Base-by-base conservation (phyloP, 805 yeast genomes). In the Vanderwaltozyma polyspora region DNA sequence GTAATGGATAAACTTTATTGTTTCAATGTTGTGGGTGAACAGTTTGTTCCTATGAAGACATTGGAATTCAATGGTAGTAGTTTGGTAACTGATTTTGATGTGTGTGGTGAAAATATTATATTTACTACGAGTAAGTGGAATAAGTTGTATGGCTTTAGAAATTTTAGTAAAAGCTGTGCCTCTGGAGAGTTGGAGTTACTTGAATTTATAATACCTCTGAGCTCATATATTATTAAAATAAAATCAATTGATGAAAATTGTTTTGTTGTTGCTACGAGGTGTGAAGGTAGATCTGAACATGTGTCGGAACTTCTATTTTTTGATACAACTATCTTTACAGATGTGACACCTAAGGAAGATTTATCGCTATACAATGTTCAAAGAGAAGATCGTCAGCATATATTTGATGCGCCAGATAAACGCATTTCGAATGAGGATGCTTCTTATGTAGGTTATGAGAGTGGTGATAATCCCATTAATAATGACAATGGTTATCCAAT, bases 31-130 rank as follows among this genome's bases (percentile, higher is more conserved):
- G 4, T 6, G n/a, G 19, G 26, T 11, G 30, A 19, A 6, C 17
- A 24, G 12, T 10, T 49, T 11, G 25, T 29, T 12, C 14, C 39
- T 6, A 16, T 34, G 1, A 25, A 35, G 1, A 38, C 32, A 22
- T 28, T 37, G 9, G 23, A 34, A 12, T 37, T 43, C 16, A 15
- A 38, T 12, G 41, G 42, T 16, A 40, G 32, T 12, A 39, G 43
- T n/a, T n/a, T 29, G 16, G 27, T 40, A 2, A 32, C 27, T 25
- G 41, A 40, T 13, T 46, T 46, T 33, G 36, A 36, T 21, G 22
- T 48, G 6, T 40, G 36, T 25, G 43, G 37, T 14, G 38, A 39
- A 28, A 38, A 41, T 19, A 35, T 47, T 13, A 28, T 44, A 11
- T 31, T 44, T 10, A 33, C 40, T 11, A 36, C 33, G 6, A 29